A percentile compares a stretch with the other conserved stretches of the same genome.
Conservation (phyloP, 1,284 basidiomycete species). For the Lignosus rhinocerotis region DNA sequence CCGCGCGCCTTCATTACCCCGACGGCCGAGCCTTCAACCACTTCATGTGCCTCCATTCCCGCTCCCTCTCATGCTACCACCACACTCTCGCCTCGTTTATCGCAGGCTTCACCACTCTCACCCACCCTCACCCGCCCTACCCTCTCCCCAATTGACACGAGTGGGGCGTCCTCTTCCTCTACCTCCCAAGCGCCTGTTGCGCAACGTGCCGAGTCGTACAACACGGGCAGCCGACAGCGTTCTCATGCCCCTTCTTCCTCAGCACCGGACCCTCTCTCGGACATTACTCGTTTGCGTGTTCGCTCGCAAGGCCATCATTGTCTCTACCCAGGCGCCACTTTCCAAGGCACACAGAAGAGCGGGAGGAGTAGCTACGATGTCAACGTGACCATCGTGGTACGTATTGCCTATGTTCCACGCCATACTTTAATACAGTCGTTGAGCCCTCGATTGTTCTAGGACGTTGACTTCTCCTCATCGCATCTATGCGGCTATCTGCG, state of each 20-base stretch:
- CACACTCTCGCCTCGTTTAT: constrained; percentile 3
- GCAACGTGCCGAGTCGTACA: constrained; percentile 18
- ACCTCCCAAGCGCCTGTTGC: constrained; percentile 15
- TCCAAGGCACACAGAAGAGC: constrained; percentile 54
- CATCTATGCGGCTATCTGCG: constrained; percentile 80
- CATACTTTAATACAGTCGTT: constrained; percentile 34
- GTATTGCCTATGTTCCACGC: constrained; percentile 25
- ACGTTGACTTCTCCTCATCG: constrained; percentile 17
- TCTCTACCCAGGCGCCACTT: constrained; percentile 55
- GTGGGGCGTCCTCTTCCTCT: constrained; percentile 12
- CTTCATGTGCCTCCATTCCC: constrained; percentile 2
- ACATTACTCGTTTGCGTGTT: constrained; percentile 75
- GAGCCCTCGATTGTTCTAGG: constrained; percentile 35
- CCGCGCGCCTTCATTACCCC: constrained; percentile 12
- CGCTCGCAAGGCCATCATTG: constrained; percentile 77
- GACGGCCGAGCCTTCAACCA: constrained; percentile 3
- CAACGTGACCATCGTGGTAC: constrained; percentile 51
- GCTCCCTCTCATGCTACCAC: constrained; percentile 1
- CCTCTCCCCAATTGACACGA: constrained; percentile 24
- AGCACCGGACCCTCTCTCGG: constrained; percentile 57
- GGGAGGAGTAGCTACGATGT: constrained; percentile 61
- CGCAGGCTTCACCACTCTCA: constrained; percentile 4
- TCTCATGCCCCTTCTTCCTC: constrained; percentile 17
- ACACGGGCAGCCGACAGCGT: constrained; percentile 24
- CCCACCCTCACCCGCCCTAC: constrained; percentile 18